phyloP scores from a whole-genome alignment of 129 eudicot species.

The Arctium lappa region DNA sequence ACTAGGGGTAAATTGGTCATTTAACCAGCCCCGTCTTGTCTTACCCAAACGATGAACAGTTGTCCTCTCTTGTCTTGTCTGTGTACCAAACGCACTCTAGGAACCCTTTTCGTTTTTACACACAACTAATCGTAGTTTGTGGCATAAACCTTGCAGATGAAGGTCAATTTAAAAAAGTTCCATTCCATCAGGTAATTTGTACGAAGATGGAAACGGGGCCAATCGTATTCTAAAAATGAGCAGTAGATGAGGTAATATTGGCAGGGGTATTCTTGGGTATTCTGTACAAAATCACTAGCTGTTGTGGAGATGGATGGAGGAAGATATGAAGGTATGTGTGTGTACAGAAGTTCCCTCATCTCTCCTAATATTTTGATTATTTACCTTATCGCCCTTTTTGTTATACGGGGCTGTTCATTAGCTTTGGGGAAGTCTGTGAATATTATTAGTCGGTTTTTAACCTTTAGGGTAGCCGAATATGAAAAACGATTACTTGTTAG shows the following conservation, averaged over 20 bases:
- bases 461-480: neutral
- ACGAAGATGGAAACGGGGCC: slow-evolving; percentile 27
- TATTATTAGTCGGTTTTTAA: slow-evolving; percentile 4
- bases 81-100: too few species aligned
- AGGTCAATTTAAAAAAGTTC: slow-evolving; percentile 34
- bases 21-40: too few species aligned
- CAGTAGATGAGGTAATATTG: slow-evolving; percentile 20
- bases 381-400: slow-evolving; percentile 32
- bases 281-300: slow-evolving; percentile 52
- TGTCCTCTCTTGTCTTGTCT: too few species aligned
- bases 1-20: too few species aligned
- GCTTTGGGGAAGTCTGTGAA: slow-evolving; percentile 50
- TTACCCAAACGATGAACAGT: too few species aligned
- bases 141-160: slow-evolving; percentile 37
- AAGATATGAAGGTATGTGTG: slow-evolving; percentile 46
- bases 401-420: slow-evolving; percentile 25
- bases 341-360: slow-evolving; percentile 42
- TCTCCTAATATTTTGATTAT: slow-evolving; percentile 27
- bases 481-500: neutral
- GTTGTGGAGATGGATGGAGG: slow-evolving; percentile 34
- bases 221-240: neutral
- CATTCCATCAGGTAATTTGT: slow-evolving; percentile 23
- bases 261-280: slow-evolving; percentile 37
- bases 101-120: neutral
- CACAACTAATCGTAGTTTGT: neutral